These are phyloP conservation scores for Aulographum hederae DNA, from an alignment of 2,329 filamentous ascomycete species.

Conservation along the genomic window DNA sequence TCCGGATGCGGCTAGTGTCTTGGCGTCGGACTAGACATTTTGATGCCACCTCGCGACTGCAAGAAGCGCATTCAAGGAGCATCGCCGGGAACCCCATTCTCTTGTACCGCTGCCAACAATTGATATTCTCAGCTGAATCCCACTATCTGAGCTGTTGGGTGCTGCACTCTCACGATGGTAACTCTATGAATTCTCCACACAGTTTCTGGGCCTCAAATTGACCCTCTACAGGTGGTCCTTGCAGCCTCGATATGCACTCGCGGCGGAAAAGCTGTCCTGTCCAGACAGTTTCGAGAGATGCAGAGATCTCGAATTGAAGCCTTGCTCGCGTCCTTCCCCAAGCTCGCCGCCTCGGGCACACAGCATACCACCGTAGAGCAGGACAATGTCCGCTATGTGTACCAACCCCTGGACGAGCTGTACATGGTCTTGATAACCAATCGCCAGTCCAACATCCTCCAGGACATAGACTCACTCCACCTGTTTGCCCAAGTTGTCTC, in stretches of 20 bases:
- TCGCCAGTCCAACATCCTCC: slow-evolving; percentile 80
- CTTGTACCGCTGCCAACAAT: too few relatives aligned
- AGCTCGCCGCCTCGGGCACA: slow-evolving; percentile 86
- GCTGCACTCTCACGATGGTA: too few relatives aligned
- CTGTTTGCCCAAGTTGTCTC: slow-evolving; percentile 94
- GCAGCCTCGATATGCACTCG: slow-evolving; percentile 97
- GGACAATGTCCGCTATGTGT: slow-evolving; percentile 98
- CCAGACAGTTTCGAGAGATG: slow-evolving; percentile 95
- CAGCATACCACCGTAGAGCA: slow-evolving; percentile 98
- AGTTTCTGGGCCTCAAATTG: too few relatives aligned
- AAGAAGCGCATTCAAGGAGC: too few relatives aligned
- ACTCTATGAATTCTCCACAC: too few relatives aligned
- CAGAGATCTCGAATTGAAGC: slow-evolving; percentile 91
- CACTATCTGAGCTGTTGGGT: too few relatives aligned
- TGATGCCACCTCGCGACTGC: too few relatives aligned
- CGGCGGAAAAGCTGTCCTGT: slow-evolving; percentile 94
- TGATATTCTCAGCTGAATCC: too few relatives aligned
- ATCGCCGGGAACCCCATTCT: too few relatives aligned
- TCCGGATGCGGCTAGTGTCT: too few relatives aligned
- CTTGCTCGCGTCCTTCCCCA: slow-evolving; percentile 89
- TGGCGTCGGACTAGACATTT: too few relatives aligned
- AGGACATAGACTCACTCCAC: slow-evolving; percentile 92
- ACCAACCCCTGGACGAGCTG: slow-evolving; percentile 95
- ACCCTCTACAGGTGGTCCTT: slow-evolving; percentile 99
- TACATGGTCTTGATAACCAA: slow-evolving; percentile 99